These are phyloP conservation scores for Xylaria sp. DNA, from an alignment of 2,329 filamentous ascomycete species.

Conservation along the genomic window DNA sequence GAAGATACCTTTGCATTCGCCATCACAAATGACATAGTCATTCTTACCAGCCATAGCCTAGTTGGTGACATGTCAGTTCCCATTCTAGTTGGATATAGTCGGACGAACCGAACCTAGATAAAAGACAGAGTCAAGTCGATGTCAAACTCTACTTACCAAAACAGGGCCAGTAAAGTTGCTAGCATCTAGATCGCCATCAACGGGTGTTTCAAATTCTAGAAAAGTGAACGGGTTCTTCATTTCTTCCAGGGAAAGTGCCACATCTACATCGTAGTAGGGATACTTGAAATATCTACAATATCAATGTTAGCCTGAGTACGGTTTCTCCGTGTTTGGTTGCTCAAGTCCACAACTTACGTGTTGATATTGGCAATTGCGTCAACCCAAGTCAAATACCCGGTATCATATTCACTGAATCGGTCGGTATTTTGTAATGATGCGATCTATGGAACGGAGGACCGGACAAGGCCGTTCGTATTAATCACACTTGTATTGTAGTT, in stretches of 20 bases:
- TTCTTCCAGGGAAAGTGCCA: background rate
- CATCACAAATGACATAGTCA: no score
- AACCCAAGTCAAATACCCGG: background rate
- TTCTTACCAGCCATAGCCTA: no score
- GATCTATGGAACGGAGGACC: background rate
- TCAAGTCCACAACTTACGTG: background rate
- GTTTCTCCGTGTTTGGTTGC: background rate
- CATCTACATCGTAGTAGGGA: background rate
- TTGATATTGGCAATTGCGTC: background rate
- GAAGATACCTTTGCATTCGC: background rate
- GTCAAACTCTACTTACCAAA: background rate
- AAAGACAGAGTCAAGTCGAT: background rate
- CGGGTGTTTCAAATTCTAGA: background rate
- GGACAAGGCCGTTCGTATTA: background rate
- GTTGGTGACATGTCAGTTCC: no score
- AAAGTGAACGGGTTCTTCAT: background rate
- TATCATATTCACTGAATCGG: background rate
- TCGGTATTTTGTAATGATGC: background rate
- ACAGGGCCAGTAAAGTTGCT: background rate
- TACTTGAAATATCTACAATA: background rate
- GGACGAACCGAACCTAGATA: background rate
- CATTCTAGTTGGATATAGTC: background rate
- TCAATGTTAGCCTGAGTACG: background rate
- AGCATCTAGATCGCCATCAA: background rate
- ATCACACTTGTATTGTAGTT: background rate